These are phyloP conservation scores for Podospora pseudocomata DNA, from an alignment of 495 filamentous ascomycete genomes.

Conservation along the genomic window DNA sequence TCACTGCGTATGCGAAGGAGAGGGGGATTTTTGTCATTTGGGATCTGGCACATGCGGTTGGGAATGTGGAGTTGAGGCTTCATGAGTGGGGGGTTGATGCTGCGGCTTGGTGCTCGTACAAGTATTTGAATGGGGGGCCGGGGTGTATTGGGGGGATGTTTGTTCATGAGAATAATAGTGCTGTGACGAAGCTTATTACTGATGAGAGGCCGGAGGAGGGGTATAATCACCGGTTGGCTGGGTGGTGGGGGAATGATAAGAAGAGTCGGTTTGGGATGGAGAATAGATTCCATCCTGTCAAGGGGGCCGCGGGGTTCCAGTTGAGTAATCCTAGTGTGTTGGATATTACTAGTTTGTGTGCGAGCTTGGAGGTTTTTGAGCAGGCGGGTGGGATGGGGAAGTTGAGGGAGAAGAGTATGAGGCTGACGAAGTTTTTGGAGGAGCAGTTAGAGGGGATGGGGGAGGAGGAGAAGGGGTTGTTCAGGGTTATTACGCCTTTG, in stretches of 20 bases:
- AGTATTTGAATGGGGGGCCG: constrained; percentile 91
- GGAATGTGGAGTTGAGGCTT: constrained; percentile 78
- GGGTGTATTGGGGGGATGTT: constrained; percentile 85
- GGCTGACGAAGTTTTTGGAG: constrained; percentile 78
- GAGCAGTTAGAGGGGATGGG: constrained; percentile 52
- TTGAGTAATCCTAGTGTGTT: constrained; percentile 64
- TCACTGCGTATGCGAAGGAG: constrained; percentile 75
- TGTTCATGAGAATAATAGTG: constrained; percentile 73
- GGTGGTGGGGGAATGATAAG: constrained; percentile 90
- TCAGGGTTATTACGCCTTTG: constrained; percentile 75
- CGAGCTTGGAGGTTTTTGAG: constrained; percentile 75
- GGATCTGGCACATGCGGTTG: constrained; percentile 93
- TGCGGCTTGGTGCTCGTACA: constrained; percentile 96
- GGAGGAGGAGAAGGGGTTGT: constrained; percentile 50
- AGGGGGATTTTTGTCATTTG: constrained; percentile 80
- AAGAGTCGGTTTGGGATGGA: constrained; percentile 72
- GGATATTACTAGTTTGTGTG: constrained; percentile 65
- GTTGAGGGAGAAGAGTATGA: constrained; percentile 70
- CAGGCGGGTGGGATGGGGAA: constrained; percentile 62
- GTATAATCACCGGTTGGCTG: constrained; percentile 60
- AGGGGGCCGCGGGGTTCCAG: constrained; percentile 67
- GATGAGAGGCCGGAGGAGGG: constrained; percentile 38
- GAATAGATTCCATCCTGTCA: constrained; percentile 69
- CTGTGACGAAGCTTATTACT: constrained; percentile 40
- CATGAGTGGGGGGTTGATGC: constrained; percentile 96